phyloP scores from a whole-genome alignment of 139 green algal genomes.

The Edaphochlamys debaryana region DNA sequence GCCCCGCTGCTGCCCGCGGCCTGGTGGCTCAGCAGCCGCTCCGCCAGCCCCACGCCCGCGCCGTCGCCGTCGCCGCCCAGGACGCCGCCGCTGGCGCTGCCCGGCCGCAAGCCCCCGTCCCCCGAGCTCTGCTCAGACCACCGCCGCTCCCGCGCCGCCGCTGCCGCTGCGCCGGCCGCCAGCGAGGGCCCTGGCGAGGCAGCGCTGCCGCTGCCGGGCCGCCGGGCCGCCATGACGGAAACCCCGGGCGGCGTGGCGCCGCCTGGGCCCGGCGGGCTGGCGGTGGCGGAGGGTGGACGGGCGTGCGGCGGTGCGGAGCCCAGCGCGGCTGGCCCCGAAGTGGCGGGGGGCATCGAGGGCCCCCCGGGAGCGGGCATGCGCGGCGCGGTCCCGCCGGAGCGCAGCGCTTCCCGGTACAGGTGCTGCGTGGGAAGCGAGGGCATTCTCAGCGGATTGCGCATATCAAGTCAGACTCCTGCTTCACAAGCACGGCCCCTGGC shows the following conservation, averaged over 20 bases:
- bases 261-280: no score
- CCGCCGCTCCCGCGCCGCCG: neutral
- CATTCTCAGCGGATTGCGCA: no score
- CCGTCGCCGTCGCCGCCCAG: no score
- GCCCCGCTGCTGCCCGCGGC: neutral
- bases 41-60: neutral
- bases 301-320: neutral
- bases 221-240: no score
- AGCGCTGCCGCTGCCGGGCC: neutral
- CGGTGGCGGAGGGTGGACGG: neutral
- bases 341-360: neutral
- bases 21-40: slow-evolving; percentile 19
- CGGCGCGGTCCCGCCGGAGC: neutral
- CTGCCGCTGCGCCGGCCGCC: neutral
- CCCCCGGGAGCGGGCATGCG: neutral
- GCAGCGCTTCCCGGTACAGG: slow-evolving; percentile 1
- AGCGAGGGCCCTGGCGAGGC: neutral
- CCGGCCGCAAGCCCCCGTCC: slow-evolving; percentile 46
- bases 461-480: no score
- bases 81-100: neutral
- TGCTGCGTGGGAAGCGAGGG: neutral
- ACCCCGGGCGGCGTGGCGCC: no score
- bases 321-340: no score
- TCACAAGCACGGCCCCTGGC: no score
- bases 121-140: slow-evolving; percentile 3